phyloP scores from a whole-genome alignment of 192 early-diverging fungal genomes.

The Backusella liffmaniae region DNA sequence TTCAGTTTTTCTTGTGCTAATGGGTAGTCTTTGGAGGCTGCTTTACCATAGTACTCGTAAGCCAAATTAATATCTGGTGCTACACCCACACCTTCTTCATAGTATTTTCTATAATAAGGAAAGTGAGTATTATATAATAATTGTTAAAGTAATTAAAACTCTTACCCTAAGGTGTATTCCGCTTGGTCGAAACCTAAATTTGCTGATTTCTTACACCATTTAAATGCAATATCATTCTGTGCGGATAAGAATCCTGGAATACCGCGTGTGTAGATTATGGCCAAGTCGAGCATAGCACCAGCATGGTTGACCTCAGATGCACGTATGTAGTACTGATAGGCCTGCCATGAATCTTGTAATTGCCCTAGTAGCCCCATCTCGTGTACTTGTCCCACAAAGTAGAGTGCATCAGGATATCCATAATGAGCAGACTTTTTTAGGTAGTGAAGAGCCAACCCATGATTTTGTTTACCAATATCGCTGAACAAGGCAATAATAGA shows the following conservation, averaged over 20 bases:
- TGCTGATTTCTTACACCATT: conserved; percentile 83
- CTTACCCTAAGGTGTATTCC: conserved; percentile 88
- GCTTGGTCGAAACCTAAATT: conserved; percentile 75
- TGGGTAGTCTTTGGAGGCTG: conserved; percentile 34
- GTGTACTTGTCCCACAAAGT: conserved; percentile 76
- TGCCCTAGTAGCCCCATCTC: conserved; percentile 78
- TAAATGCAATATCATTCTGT: conserved; percentile 57
- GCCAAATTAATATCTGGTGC: conserved; percentile 27
- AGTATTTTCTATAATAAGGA: conserved; percentile 24
- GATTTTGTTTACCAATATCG: conserved; percentile 64
- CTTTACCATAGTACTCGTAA: conserved; percentile 33
- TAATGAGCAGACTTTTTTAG: conserved; percentile 71
- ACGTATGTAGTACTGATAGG: conserved; percentile 75
- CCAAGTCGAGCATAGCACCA: conserved; percentile 85
- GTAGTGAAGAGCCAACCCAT: conserved; percentile 57
- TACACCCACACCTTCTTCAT: conserved; percentile 36
- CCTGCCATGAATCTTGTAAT: conserved; percentile 60
- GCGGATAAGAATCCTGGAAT: conserved; percentile 4
- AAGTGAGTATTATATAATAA: conserved; percentile 13
- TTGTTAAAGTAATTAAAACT: neutral
- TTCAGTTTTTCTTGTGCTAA: conserved; percentile 32
- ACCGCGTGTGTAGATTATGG: conserved; percentile 84
- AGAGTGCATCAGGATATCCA: conserved; percentile 71
- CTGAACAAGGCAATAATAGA: neutral
- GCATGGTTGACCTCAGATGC: conserved; percentile 79